Conservation (phyloP, 176 grass and related monocot species). For the Microstegium vimineum region DNA sequence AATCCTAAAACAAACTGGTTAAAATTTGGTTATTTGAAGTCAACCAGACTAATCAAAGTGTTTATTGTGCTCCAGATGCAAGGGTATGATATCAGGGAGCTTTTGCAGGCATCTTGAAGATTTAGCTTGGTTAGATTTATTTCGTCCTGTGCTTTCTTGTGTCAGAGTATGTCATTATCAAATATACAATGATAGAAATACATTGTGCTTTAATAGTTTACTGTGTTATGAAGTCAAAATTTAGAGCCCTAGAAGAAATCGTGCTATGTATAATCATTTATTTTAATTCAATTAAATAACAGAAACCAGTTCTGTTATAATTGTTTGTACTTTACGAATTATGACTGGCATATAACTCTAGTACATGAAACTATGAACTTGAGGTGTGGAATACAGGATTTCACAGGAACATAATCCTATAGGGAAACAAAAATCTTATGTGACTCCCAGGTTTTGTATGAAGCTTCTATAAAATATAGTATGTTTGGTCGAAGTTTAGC, state of each 20-base stretch:
- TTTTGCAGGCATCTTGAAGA: conserved; percentile 67
- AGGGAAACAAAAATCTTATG: not conserved
- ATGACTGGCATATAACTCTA: not conserved
- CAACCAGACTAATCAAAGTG: conserved; percentile 3
- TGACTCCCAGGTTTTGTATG: not conserved
- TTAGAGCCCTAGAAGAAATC: not conserved
- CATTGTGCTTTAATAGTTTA: not conserved
- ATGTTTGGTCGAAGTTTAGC: not conserved
- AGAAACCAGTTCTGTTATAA: not conserved
- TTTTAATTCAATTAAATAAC: not conserved
- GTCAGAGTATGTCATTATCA: not conserved
- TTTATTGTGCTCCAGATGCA: conserved; percentile 53
- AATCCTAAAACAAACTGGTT: not conserved
- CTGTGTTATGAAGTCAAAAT: not conserved
- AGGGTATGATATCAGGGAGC: conserved; percentile 84
- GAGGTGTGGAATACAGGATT: not conserved
- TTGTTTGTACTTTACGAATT: not conserved
- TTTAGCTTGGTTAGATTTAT: conserved; percentile 21
- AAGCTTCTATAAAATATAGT: not conserved
- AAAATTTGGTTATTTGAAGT: not conserved
- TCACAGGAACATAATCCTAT: not conserved
- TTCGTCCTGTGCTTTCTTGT: not conserved
- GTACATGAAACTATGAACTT: not conserved
- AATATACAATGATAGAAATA: not conserved
- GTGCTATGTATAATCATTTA: not conserved